Base-by-base conservation (phyloP, 2,329 filamentous ascomycete genomes). In the Cladosporium phlei region DNA sequence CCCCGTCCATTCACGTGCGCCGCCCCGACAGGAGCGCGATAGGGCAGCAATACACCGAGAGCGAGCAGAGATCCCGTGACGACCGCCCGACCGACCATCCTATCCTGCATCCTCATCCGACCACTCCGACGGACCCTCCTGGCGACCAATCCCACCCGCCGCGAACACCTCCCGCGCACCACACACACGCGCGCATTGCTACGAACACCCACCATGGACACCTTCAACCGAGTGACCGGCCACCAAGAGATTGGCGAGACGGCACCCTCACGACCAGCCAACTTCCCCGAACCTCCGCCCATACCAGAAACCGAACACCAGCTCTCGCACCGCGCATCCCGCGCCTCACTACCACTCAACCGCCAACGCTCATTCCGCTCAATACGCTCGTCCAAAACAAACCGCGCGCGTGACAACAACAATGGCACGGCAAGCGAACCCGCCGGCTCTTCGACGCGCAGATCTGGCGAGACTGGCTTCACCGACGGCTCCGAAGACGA, bases 401-500 rank as follows among this genome's bases (percentile, higher is more conserved):
- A 39, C n/a, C 43, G 38, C 3, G 35, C 44, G 9, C 20, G 25
- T 22, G 34, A 38, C 22, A 42, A 43, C 37, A 38, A 38, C 19
- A 46, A 51, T 7, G 33, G 49, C 16, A 45, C 51, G 22, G 46
- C 51, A 19, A 47, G 16, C 44, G 30, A 34, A 30, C 38, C 27
- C 19, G 30, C 21, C 38, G 42, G 38, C 32, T 30, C 38, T 17
- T 45, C 45, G 28, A 11, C 37, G 5, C 46, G 50, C 32, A 22
- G 46, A 28, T 22, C 48, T 14, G 29, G 40, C 37, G 42, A 50
- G 17, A 42, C 38, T 32, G 48, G 20, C 16, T 50, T 38, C 9
- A 62, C 74, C 24, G 78, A 83, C 38, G 66, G 61, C 11, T 78
- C 82, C 39, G 76, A 78, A 17, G 82, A 81, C 21, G 75, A 82